These are phyloP conservation scores for Aureobasidium sp. DNA, from an alignment of 2,329 filamentous ascomycete species.

Conservation along the genomic window DNA sequence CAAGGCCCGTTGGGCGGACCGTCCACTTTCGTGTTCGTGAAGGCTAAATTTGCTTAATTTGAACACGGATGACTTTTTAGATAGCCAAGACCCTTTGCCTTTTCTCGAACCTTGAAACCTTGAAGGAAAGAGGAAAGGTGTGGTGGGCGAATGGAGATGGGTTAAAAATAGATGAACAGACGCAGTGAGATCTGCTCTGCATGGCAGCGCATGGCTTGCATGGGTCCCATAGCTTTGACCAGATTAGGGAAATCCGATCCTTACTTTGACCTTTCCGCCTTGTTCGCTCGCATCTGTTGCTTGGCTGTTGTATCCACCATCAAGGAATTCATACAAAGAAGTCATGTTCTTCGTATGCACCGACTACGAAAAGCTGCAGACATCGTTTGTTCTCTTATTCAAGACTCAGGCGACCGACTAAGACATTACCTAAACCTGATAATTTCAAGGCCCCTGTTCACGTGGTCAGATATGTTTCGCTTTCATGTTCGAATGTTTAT, in stretches of 20 bases:
- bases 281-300: not conserved
- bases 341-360: not conserved
- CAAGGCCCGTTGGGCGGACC: conserved; percentile 13
- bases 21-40: conserved; percentile 6
- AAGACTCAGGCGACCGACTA: not conserved
- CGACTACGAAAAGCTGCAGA: not conserved
- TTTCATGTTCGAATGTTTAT: not conserved
- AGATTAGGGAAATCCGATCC: not conserved
- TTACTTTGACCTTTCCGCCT: not conserved
- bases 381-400: not conserved
- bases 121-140: not conserved
- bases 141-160: not conserved
- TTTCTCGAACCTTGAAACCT: not conserved
- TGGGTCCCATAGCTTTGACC: not conserved
- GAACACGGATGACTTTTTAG: not conserved
- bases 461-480: not conserved
- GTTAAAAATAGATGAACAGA: conserved; percentile 7
- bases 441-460: not conserved
- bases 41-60: conserved; percentile 12
- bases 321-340: not conserved
- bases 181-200: conserved; percentile 4
- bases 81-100: not conserved
- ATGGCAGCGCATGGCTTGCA: not conserved
- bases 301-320: conserved; percentile 3
- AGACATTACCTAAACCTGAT: not conserved